Evolutionary conservation across 2,329 filamentous ascomycete genomes (phyloP).

Genomic region (Paraconiothyrium brasiliense): DNA sequence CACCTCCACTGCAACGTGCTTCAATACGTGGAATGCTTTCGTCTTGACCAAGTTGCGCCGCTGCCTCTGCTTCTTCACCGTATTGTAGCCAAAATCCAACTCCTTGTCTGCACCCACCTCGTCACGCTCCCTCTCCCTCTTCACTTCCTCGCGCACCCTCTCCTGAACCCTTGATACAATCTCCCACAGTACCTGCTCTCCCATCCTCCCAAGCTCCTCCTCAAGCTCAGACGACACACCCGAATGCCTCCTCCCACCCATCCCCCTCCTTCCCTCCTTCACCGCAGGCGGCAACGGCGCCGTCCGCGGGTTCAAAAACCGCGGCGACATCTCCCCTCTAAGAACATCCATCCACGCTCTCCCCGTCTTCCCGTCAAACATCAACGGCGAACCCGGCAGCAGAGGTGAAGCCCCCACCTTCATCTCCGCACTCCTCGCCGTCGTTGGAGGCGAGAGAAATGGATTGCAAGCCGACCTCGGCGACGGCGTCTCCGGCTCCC

Average conservation of each 20-base stretch:
- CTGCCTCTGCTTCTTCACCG: constrained; percentile 4
- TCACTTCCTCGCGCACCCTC: constrained; percentile 8
- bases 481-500: constrained; percentile 29
- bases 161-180: constrained; percentile 1
- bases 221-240: no score
- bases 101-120: background rate
- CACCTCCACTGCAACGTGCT: background rate
- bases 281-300: constrained; percentile 19
- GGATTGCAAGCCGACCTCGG: constrained; percentile 24
- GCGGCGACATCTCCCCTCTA: constrained; percentile 14
- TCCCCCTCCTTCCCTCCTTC: background rate
- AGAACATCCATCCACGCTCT: no score
- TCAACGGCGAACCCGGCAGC: constrained; percentile 27
- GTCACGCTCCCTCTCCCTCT: background rate
- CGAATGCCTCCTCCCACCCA: background rate
- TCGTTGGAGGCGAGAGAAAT: constrained; percentile 26
- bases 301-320: constrained; percentile 26
- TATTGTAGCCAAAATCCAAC: background rate
- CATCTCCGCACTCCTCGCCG: background rate
- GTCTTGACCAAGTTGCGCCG: background rate
- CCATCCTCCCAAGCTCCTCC: background rate
- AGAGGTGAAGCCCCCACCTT: constrained; percentile 23
- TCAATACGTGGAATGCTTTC: constrained; percentile 9
- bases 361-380: no score
- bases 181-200: background rate